A percentile compares a stretch with the other conserved stretches of the same genome.
Conservation (phyloP, 2,329 filamentous ascomycete genomes). For the Iodosphaeria phyllophila region DNA sequence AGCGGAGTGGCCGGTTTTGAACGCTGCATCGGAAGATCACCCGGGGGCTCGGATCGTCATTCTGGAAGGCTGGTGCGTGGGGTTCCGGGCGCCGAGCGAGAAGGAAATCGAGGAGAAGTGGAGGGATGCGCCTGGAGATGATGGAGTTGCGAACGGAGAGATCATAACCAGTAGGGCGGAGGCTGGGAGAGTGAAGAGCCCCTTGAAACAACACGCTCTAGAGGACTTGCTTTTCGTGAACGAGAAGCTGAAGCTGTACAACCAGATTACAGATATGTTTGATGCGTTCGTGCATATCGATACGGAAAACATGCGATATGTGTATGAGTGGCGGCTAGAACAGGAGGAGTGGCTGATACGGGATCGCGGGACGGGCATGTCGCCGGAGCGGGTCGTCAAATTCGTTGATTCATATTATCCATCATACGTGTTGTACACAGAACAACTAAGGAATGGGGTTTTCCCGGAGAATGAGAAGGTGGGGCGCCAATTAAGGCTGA, state of each 20-base stretch:
- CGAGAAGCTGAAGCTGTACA: conserved; percentile 31
- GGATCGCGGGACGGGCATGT: conserved; percentile 60
- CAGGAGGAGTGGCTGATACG: conserved; percentile 57
- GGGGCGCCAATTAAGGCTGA: conserved; percentile 38
- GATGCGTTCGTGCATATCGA: conserved; percentile 42
- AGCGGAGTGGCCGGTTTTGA: conserved; percentile 47
- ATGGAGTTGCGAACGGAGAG: too few species aligned
- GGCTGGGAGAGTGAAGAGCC: too few species aligned
- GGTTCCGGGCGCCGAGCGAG: conserved; percentile 47
- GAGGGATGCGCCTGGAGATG: conserved; percentile 27
- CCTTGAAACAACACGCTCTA: conserved; percentile 26
- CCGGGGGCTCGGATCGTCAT: conserved; percentile 45
- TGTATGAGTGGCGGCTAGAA: conserved; percentile 70
- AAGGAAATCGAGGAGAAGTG: conserved; percentile 31
- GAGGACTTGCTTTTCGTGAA: conserved; percentile 1
- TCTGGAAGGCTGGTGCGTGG: conserved; percentile 83
- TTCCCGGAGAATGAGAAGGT: conserved; percentile 27
- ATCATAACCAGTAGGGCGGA: too few species aligned
- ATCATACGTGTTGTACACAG: conserved; percentile 51
- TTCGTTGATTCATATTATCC: conserved; percentile 59
- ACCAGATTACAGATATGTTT: conserved; percentile 27
- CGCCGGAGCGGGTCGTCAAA: conserved; percentile 53
- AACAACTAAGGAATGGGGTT: conserved; percentile 36
- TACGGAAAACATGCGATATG: conserved; percentile 52
- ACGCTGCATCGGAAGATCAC: conserved; percentile 31